phyloP scores from a whole-genome alignment of 2,329 filamentous ascomycete species.

The Colletotrichum destructivum region DNA sequence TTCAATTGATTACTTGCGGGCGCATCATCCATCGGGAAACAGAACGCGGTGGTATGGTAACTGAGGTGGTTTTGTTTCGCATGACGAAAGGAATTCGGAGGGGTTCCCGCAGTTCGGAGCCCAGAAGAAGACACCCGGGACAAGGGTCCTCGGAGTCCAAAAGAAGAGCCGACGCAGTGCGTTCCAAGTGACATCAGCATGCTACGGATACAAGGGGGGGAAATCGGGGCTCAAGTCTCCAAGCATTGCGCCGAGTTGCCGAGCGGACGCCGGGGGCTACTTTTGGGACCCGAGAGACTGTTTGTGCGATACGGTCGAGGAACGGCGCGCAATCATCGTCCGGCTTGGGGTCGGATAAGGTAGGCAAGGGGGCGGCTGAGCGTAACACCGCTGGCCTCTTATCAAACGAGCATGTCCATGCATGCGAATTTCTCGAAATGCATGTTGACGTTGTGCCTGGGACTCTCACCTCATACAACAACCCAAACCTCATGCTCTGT shows the following conservation, averaged over 20 bases:
- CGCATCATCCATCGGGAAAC: constrained; percentile 34
- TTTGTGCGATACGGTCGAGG: background rate
- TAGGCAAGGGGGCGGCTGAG: background rate
- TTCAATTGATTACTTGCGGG: background rate
- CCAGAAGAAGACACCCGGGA: constrained; percentile 29
- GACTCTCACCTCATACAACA: background rate
- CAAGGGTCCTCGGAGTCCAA: constrained; percentile 1
- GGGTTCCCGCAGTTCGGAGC: constrained; percentile 34
- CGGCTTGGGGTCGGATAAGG: constrained; percentile 1
- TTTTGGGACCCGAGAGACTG: constrained; percentile 26
- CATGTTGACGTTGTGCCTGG: background rate
- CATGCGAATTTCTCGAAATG: background rate
- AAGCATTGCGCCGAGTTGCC: constrained; percentile 38
- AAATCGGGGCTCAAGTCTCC: background rate
- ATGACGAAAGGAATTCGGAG: constrained; percentile 7
- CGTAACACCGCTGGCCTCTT: constrained; percentile 5
- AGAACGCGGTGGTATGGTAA: constrained; percentile 6
- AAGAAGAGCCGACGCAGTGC: constrained; percentile 25
- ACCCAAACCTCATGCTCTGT: background rate
- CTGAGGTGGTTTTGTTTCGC: constrained; percentile 35
- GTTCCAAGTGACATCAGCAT: constrained; percentile 38
- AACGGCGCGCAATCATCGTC: constrained; percentile 13
- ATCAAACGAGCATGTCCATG: constrained; percentile 34
- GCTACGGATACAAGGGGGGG: too few relatives aligned
- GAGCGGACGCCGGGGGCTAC: constrained; percentile 31